Percentiles rank a stretch among this genome's conserved stretches.
phyloP scores from a whole-genome alignment of 1,284 basidiomycete species.

The Leccinum variabile region DNA sequence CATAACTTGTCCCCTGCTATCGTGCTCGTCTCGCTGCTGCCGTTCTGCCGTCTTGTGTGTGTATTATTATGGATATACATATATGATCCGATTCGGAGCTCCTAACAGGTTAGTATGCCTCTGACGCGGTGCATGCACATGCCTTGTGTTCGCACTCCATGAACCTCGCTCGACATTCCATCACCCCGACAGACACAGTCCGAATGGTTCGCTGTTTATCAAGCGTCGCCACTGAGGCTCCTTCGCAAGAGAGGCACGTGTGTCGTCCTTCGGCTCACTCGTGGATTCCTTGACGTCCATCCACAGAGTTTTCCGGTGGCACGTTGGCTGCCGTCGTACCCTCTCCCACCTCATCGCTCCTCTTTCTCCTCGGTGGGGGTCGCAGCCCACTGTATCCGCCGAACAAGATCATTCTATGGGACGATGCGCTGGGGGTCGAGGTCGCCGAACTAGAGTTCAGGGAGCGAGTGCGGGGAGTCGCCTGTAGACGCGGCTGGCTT shows the following conservation, averaged over 20 bases:
- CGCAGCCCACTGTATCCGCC: conserved; percentile 89
- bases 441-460: conserved; percentile 92
- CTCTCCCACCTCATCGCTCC: conserved; percentile 79
- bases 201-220: conserved; percentile 89
- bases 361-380: conserved; percentile 90
- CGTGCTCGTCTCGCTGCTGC: conserved; percentile 15
- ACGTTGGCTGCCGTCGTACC: conserved; percentile 79
- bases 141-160: conserved; percentile 44
- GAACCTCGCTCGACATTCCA: conserved; percentile 88
- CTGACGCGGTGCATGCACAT: conserved; percentile 14
- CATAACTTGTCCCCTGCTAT: conserved; percentile 14
- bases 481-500: conserved; percentile 79
- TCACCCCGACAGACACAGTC: conserved; percentile 76
- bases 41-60: conserved; percentile 20
- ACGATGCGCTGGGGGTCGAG: conserved; percentile 72
- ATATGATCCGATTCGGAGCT: conserved; percentile 15
- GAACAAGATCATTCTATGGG: conserved; percentile 93
- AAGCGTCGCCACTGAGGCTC: conserved; percentile 73
- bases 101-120: conserved; percentile 20
- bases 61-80: conserved; percentile 15
- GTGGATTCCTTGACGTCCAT: conserved; percentile 7
- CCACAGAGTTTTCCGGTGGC: conserved; percentile 71
- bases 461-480: conserved; percentile 81
- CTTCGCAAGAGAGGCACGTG: conserved; percentile 76
- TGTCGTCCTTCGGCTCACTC: conserved; percentile 4